Evolutionary conservation across 345 rosid genomes (phyloP).

Genomic region (Raphanus raphanistrum): DNA sequence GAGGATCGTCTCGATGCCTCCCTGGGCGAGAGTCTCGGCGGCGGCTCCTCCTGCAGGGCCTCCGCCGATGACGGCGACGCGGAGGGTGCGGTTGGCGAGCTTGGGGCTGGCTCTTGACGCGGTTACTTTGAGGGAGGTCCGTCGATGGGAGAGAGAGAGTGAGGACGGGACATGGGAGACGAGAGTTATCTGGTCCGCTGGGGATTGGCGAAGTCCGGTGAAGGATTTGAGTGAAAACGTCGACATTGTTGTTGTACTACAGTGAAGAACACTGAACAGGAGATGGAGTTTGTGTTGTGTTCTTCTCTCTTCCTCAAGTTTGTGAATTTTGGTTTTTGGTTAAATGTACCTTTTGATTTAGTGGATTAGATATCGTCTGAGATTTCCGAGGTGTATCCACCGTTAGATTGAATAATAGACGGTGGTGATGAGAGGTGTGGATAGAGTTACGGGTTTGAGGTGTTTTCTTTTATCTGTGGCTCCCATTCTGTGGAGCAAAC

Average conservation of each 20-base stretch:
- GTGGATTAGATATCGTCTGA: conserved; percentile 59
- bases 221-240: conserved; percentile 67
- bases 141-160: conserved; percentile 22
- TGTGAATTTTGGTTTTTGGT: not conserved
- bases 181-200: conserved; percentile 43
- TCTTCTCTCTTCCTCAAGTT: conserved; percentile 8
- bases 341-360: not conserved
- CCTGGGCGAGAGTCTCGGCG: conserved; percentile 75
- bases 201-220: conserved; percentile 70
- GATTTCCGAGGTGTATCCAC: conserved; percentile 36
- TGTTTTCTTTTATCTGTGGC: not conserved
- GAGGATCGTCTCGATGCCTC: conserved; percentile 80
- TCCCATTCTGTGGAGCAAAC: conserved; percentile 15
- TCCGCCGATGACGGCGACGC: conserved; percentile 90
- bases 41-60: conserved; percentile 92
- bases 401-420: conserved; percentile 52
- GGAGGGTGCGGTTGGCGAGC: conserved; percentile 65
- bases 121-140: conserved; percentile 32
- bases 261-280: not conserved
- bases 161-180: conserved; percentile 26
- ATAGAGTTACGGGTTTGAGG: conserved; percentile 42
- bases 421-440: conserved; percentile 57
- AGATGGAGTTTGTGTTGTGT: conserved; percentile 5
- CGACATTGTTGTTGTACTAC: conserved; percentile 40
- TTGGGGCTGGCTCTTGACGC: conserved; percentile 64